These are phyloP conservation scores for Gossypium sturtianum DNA, from an alignment of 345 rosid species.

Conservation along the genomic window DNA sequence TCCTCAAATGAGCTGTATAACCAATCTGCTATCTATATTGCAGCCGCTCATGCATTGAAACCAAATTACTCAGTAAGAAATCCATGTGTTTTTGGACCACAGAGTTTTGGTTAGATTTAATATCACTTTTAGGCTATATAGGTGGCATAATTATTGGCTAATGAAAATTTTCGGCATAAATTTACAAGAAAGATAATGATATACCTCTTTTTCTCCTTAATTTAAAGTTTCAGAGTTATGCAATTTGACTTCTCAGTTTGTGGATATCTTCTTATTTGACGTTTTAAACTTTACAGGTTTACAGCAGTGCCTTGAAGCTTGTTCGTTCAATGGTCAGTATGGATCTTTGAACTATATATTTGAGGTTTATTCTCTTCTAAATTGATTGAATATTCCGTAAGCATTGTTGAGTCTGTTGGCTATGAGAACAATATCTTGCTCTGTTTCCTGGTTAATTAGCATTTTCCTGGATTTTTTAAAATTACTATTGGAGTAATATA, in stretches of 20 bases:
- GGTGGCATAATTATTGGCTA: neutral
- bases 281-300: slow-evolving; percentile 37
- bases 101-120: neutral
- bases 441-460: neutral
- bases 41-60: slow-evolving; percentile 96
- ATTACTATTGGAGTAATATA: neutral
- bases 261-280: neutral
- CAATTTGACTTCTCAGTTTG: slow-evolving; percentile 8
- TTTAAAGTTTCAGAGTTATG: neutral
- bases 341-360: slow-evolving; percentile 19
- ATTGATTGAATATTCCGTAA: neutral
- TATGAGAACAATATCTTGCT: neutral
- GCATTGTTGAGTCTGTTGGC: neutral
- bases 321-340: slow-evolving; percentile 78
- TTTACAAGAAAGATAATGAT: neutral
- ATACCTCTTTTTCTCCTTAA: neutral
- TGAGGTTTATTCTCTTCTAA: neutral
- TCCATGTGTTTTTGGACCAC: neutral
- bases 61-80: slow-evolving; percentile 71
- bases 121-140: neutral
- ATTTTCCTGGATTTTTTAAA: neutral
- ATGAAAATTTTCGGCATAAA: neutral
- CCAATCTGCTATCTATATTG: slow-evolving; percentile 96
- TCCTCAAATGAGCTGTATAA: slow-evolving; percentile 85
- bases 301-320: slow-evolving; percentile 94